Base-by-base conservation (phyloP, 768 basidiomycete species). In the Termitomyces heimii region DNA sequence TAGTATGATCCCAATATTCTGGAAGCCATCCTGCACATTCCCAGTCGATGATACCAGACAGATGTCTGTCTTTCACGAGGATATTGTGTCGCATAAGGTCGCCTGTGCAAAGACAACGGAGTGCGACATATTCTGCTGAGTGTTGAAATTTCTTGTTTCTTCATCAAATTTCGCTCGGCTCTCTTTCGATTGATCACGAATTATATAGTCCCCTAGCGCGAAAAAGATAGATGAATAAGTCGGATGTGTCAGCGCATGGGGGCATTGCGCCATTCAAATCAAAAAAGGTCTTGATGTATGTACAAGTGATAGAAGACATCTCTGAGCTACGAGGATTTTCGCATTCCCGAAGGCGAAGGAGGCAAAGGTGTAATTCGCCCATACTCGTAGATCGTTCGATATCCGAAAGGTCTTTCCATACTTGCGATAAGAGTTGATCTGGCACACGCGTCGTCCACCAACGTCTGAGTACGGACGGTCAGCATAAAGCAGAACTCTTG, bases 11-110 rank as follows among this genome's bases (percentile, higher is more conserved):
- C 63, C 63, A 66, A 45, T 65, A 65, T 47, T 66, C 65, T 16
- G 63, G 63, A 51, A 62, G 55, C 63, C 63, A 66, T 35, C 52
- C 65, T 34, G 65, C 60, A 51, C 62, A 63, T 28, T 64, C 60
- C 63, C 63, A 66, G 43, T 66, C 62, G 31, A 66, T 44, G 12
- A 58, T 49, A 3, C 47, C 53, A 10, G 58, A 48, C 16, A 54
- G 18, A 48, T 44, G 58, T 8, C 53, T 45, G 12, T 55, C 53
- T 31, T 59, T 49, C 5, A 59, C 57, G 14, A 59, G n/a, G 24
- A 59, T 54, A 37, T 50, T 59, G 20, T 59, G 58, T 29, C 29
- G 53, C 48, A 37, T 46, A n/a, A 58, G 57, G 34, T 58, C 57
- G 2, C 57, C 57, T 58, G 52, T 9, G 45, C 20, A 24, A 58